Percentiles rank a stretch among this genome's conserved stretches.
Evolutionary conservation across 306 rosid genomes (phyloP).

Genomic region (Castanea mollissima): DNA sequence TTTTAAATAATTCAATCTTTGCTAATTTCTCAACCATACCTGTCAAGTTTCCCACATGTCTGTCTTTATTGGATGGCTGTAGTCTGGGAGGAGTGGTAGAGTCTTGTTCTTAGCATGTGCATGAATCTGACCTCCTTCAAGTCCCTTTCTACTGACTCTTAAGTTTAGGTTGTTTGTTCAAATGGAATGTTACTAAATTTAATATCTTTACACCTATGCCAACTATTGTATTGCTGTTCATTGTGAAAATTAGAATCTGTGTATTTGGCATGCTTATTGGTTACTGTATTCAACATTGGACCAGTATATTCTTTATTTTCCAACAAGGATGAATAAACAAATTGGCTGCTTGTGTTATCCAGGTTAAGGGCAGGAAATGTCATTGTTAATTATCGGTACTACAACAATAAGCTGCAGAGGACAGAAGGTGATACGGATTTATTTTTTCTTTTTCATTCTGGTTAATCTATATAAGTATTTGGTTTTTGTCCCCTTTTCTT

Average conservation of each 20-base stretch:
- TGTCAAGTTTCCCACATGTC: not conserved
- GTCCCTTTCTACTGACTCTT: not conserved
- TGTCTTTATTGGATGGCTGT: not conserved
- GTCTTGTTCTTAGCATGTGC: not conserved
- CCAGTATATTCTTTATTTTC: not conserved
- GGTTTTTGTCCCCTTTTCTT: not conserved
- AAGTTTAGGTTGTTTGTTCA: not conserved
- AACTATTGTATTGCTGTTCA: not conserved
- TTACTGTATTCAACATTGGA: not conserved
- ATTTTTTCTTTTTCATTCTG: not conserved
- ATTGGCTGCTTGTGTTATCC: conserved; percentile 37
- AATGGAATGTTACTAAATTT: not conserved
- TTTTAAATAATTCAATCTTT: no score
- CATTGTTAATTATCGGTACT: conserved; percentile 70
- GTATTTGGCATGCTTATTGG: not conserved
- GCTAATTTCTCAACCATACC: not conserved
- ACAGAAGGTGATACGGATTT: conserved; percentile 61
- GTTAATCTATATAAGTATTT: not conserved
- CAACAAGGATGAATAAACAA: not conserved
- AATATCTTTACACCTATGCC: no score
- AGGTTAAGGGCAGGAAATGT: conserved; percentile 83
- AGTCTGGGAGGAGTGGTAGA: not conserved
- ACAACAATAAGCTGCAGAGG: conserved; percentile 57
- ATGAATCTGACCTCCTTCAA: not conserved
- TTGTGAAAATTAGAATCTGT: not conserved